phyloP scores from a whole-genome alignment of 805 yeast genomes.

The Starmerella geochares region DNA sequence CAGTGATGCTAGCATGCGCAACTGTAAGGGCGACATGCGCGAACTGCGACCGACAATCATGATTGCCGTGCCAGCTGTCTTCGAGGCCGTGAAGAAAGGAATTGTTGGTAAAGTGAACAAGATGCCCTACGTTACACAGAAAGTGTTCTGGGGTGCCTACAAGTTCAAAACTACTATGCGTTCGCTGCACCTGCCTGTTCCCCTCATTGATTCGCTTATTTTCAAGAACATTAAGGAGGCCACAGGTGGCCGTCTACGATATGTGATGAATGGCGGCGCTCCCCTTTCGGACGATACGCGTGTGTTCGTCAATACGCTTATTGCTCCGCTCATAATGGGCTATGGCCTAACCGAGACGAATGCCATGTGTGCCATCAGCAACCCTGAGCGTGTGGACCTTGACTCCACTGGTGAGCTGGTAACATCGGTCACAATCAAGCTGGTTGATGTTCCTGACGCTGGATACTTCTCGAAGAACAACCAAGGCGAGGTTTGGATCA shows the following conservation, averaged over 20 bases:
- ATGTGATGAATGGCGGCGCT: conserved; percentile 83
- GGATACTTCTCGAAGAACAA: conserved; percentile 82
- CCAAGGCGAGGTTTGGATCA: conserved; percentile 84
- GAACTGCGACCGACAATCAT: conserved; percentile 83
- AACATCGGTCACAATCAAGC: conserved; percentile 75
- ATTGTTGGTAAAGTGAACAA: conserved; percentile 63
- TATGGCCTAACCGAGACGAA: conserved; percentile 95
- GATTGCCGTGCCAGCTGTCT: conserved; percentile 98
- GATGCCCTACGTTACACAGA: conserved; percentile 57
- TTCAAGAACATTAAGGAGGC: conserved; percentile 86
- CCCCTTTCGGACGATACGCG: conserved; percentile 77
- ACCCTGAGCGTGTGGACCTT: conserved; percentile 53
- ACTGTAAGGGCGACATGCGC: conserved; percentile 79
- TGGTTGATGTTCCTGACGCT: conserved; percentile 82
- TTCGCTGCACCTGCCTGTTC: conserved; percentile 64
- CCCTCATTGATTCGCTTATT: conserved; percentile 58
- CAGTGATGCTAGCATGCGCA: conserved; percentile 67
- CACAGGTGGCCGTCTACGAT: conserved; percentile 80
- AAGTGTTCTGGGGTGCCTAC: conserved; percentile 81
- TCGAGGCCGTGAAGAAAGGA: conserved; percentile 94
- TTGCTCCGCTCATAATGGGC: conserved; percentile 84
- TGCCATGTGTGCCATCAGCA: conserved; percentile 70
- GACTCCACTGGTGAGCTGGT: conserved; percentile 76
- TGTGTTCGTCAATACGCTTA: conserved; percentile 58
- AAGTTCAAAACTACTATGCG: conserved; percentile 58